These are phyloP conservation scores for Ilex aquifolium DNA, from an alignment of 257 asterid genomes.

Conservation along the genomic window DNA sequence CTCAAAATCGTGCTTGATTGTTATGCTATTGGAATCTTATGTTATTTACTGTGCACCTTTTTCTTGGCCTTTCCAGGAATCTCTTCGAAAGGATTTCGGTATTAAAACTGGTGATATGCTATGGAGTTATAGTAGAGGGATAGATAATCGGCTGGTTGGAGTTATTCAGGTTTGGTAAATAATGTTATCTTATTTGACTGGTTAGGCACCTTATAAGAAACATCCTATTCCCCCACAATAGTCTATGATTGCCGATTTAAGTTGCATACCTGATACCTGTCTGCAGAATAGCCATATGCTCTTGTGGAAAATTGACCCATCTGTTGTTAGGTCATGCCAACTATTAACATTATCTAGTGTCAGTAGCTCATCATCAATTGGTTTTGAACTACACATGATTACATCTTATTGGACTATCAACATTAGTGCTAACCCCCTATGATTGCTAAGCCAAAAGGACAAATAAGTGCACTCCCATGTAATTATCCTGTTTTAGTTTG, in stretches of 20 bases:
- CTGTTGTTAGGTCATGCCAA: too few species aligned
- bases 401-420: too few species aligned
- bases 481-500: too few species aligned
- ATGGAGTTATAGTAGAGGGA: conserved; percentile 89
- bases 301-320: background rate
- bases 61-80: conserved; percentile 52
- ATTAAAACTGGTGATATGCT: conserved; percentile 86
- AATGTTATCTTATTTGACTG: background rate
- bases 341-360: too few species aligned
- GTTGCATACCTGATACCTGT: conserved; percentile 4
- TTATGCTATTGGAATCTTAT: background rate
- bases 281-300: conserved; percentile 8
- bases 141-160: conserved; percentile 76
- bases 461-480: too few species aligned
- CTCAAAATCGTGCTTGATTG: too few species aligned
- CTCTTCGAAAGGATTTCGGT: conserved; percentile 91
- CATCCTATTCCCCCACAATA: background rate
- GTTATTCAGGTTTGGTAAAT: conserved; percentile 41
- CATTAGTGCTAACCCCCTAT: too few species aligned
- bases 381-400: too few species aligned
- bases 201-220: background rate
- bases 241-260: conserved; percentile 3
- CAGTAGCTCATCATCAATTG: too few species aligned
- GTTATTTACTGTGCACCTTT: conserved; percentile 4
- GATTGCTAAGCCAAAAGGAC: too few species aligned